Base-by-base conservation (phyloP, 179 eudicot genomes). In the Silene coronaria region DNA sequence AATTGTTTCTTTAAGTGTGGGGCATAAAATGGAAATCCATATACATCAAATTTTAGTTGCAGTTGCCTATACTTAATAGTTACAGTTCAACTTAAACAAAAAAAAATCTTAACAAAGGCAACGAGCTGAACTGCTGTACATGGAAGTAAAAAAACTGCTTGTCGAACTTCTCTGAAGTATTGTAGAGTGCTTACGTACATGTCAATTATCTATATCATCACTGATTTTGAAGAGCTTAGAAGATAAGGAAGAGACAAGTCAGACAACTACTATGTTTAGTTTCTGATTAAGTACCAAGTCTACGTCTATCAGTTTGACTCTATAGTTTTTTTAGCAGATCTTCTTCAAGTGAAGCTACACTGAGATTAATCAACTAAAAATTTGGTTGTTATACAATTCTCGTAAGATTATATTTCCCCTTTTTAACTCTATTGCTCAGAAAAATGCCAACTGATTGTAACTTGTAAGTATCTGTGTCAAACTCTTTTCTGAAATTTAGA, bases 31-130 rank as follows among this genome's bases (percentile, higher is more conserved):
- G 26, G 64, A 17, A 34, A 61, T 70, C 55, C 16, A 63, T 62
- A 16, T 53, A 38, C 73, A 72, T 10, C 53, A 78, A 70, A 42
- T 27, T 67, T 51, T 28, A 60, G 65, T 30, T 60, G 24, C 65
- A 60, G 28, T 4, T 21, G 23, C 48, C 48, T 42, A 11, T 42
- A 9, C 0, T 42, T 42, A 42, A 42, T 42, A 42, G 48, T 11
- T 9, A 42, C 48, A 42, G 2, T 42, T 10, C 48, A 42, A 42
- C 48, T 42, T n/a, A n/a, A n/a, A n/a, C n/a, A n/a, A n/a, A n/a
- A n/a, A n/a, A n/a, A n/a, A n/a, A n/a, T n/a, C n/a, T n/a, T 42
- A 42, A 42, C 48, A 10, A 42, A 42, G 48, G 6, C 48, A 42
- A 42, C 14, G 13, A 11, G 48, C 13, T 42, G 48, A 0, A 11